Conservation (phyloP, 2,329 filamentous ascomycete genomes). For the Fusarium oxysporum region DNA sequence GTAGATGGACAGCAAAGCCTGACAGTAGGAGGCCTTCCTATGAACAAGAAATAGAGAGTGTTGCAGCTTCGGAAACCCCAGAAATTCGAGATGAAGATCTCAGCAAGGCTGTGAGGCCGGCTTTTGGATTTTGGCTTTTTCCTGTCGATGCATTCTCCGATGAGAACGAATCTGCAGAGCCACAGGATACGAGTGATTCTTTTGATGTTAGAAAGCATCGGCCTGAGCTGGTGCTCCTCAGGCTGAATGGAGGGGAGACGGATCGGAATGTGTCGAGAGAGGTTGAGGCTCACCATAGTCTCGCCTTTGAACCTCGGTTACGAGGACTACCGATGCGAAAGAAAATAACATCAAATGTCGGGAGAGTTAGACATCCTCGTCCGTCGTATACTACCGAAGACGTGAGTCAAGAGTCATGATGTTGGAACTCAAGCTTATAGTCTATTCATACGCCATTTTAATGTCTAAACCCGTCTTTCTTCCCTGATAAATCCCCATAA, state of each 20-base stretch:
- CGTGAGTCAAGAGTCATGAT: neutral
- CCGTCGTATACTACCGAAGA: no score
- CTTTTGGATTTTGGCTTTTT: neutral
- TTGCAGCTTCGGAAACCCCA: neutral
- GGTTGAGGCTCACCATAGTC: rapidly evolving
- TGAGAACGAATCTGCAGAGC: neutral
- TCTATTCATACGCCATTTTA: neutral
- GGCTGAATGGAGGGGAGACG: neutral
- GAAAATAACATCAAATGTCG: no score
- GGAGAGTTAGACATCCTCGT: no score
- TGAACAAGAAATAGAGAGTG: rapidly evolving
- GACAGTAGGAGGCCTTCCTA: rapidly evolving
- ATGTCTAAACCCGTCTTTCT: neutral
- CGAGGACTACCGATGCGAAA: no score
- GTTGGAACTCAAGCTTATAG: neutral
- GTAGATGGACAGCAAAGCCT: neutral
- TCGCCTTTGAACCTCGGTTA: no score
- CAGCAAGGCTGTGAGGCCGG: neutral
- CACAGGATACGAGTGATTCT: rapidly evolving
- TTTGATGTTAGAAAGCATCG: neutral
- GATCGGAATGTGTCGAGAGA: neutral
- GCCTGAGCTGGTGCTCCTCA: neutral
- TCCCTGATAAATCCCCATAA: no score
- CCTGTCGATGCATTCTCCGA: neutral
- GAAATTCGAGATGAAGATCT: neutral